A percentile compares a stretch with the other conserved stretches of the same genome.
These are phyloP conservation scores for Fusarium brachygibbosum DNA, from an alignment of 2,329 filamentous ascomycete species.

Conservation along the genomic window DNA sequence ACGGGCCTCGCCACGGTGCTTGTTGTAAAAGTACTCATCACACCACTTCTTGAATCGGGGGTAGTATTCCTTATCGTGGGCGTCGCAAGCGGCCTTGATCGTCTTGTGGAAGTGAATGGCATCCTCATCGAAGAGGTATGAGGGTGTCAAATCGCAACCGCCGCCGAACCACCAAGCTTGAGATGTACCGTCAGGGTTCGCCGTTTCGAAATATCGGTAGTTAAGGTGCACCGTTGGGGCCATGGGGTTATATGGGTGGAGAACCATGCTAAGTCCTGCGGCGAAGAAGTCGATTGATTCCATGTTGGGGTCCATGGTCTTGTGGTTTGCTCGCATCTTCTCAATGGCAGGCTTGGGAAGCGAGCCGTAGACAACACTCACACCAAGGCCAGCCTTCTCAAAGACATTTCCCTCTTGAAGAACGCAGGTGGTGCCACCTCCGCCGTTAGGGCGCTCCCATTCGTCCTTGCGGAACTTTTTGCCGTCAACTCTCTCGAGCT, in stretches of 20 bases:
- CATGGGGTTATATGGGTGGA: slow-evolving; percentile 96
- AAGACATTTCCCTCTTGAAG: slow-evolving; percentile 97
- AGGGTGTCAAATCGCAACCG: slow-evolving; percentile 92
- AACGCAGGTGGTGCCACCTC: slow-evolving; percentile 94
- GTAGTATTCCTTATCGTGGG: slow-evolving; percentile 93
- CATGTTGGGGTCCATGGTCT: slow-evolving; percentile 82
- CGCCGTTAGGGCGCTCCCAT: slow-evolving; percentile 89
- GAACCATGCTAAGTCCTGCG: slow-evolving; percentile 89
- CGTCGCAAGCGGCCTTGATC: slow-evolving; percentile 92
- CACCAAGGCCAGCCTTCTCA: slow-evolving; percentile 96
- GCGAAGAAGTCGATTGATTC: slow-evolving; percentile 95
- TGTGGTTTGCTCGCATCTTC: slow-evolving; percentile 96
- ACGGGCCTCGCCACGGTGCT: slow-evolving; percentile 87
- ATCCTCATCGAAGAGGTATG: slow-evolving; percentile 96
- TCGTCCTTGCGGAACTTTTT: slow-evolving; percentile 84
- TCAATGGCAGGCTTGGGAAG: slow-evolving; percentile 88
- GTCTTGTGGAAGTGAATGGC: slow-evolving; percentile 96
- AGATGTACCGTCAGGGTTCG: slow-evolving; percentile 81
- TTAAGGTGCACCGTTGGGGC: slow-evolving; percentile 98
- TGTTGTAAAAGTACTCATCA: slow-evolving; percentile 96
- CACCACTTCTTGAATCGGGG: slow-evolving; percentile 98
- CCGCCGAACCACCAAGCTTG: slow-evolving; percentile 99
- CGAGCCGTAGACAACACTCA: slow-evolving; percentile 93
- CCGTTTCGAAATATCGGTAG: slow-evolving; percentile 98
- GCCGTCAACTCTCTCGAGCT: slow-evolving; percentile 86